These are phyloP conservation scores for Scedosporium boydii DNA, from an alignment of 2,329 filamentous ascomycete genomes.

Conservation along the genomic window DNA sequence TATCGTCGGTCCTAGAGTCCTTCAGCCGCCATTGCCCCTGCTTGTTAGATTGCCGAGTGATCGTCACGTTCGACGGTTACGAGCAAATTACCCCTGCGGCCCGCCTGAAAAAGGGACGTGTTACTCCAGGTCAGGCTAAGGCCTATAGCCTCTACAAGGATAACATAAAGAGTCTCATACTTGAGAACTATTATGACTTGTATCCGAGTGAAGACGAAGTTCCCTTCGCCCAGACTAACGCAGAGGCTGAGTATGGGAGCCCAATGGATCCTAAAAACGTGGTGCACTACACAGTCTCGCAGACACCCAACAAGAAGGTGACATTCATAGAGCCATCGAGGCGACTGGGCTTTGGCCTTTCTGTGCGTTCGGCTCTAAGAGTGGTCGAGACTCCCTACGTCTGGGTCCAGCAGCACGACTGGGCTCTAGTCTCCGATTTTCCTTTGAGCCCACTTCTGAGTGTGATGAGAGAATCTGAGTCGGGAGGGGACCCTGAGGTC, in stretches of 20 bases:
- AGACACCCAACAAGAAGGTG: conserved; percentile 25
- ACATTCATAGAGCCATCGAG: conserved; percentile 37
- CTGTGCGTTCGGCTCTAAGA: conserved; percentile 41
- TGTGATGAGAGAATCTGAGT: conserved; percentile 31
- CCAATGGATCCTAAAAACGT: conserved; percentile 20
- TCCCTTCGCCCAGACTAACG: conserved; percentile 34
- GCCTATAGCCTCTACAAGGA: conserved; percentile 34
- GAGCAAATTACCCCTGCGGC: conserved; percentile 32
- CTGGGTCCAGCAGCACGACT: conserved; percentile 51
- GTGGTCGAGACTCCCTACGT: conserved; percentile 38
- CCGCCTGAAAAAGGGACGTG: conserved; percentile 43
- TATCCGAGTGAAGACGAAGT: conserved; percentile 22
- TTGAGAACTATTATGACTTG: conserved; percentile 10
- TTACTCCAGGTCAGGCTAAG: conserved; percentile 34
- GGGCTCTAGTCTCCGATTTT: conserved; percentile 35
- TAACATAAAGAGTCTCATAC: conserved; percentile 32
- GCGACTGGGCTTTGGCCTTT: conserved; percentile 43
- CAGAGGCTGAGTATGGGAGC: conserved; percentile 3
- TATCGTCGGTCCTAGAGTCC: conserved; percentile 35
- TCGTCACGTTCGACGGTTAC: conserved; percentile 43
- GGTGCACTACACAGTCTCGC: conserved; percentile 25
- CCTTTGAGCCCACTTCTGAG: conserved; percentile 33
- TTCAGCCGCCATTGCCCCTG: conserved; percentile 31
- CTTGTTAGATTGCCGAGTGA: conserved; percentile 31
- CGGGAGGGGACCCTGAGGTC: conserved; percentile 10